Conservation (phyloP, 345 rosid species). For the Brassica incana region DNA sequence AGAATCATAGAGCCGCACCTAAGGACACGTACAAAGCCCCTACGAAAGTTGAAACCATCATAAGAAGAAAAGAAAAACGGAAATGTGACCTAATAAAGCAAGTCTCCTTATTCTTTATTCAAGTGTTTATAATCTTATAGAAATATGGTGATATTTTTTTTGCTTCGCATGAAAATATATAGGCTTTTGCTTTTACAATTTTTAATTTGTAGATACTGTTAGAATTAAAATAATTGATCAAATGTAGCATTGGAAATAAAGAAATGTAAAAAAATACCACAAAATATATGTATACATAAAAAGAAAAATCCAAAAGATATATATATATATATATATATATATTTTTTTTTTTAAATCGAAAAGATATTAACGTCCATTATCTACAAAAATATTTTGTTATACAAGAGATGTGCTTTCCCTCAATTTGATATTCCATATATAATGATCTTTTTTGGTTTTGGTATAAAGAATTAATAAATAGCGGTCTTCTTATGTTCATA, state of each 20-base stretch:
- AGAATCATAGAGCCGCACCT: too few species aligned
- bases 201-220: neutral
- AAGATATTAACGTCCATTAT: neutral
- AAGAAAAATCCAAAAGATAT: neutral
- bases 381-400: neutral
- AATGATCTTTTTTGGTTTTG: neutral
- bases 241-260: neutral
- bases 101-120: neutral
- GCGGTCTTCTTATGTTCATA: too few species aligned
- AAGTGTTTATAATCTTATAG: too few species aligned
- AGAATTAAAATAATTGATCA: neutral
- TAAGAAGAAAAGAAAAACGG: neutral
- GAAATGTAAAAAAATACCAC: neutral
- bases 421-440: too few species aligned
- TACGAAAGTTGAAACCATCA: neutral
- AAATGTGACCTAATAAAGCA: too few species aligned
- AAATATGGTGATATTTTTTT: neutral
- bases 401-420: neutral
- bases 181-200: neutral
- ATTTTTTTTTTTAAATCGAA: too few species aligned
- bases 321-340: too few species aligned
- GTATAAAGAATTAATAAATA: neutral
- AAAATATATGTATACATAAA: too few species aligned
- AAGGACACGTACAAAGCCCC: too few species aligned
- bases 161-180: neutral